Percentiles rank a stretch among this genome's conserved stretches.
These are phyloP conservation scores for Eleusine coracana DNA, from an alignment of 176 grass and related monocot species.

Conservation along the genomic window DNA sequence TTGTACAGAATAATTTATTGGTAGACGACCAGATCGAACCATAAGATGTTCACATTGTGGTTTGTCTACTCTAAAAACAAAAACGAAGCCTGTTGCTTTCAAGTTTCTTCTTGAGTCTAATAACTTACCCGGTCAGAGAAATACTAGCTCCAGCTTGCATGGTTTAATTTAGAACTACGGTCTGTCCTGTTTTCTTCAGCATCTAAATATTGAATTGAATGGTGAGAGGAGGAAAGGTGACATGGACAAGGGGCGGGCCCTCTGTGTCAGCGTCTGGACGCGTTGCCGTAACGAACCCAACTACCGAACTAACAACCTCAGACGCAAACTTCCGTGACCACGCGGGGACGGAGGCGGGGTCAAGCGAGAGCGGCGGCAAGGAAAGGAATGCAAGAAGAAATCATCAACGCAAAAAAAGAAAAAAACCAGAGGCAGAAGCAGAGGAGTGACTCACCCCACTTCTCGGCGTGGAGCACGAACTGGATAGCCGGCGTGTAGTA, in stretches of 20 bases:
- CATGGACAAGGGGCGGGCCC: background rate
- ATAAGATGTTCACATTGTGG: background rate
- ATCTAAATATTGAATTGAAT: background rate
- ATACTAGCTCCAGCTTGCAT: background rate
- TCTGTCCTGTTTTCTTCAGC: background rate
- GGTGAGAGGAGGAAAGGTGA: background rate
- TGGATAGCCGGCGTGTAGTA: constrained; percentile 77
- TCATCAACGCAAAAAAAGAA: background rate
- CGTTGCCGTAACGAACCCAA: constrained; percentile 40
- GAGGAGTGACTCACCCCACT: constrained; percentile 63
- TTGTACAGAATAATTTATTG: background rate
- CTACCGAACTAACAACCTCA: constrained; percentile 17
- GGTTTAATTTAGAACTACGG: background rate
- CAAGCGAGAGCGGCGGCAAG: background rate
- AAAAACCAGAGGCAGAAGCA: fast-evolving
- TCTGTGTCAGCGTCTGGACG: background rate
- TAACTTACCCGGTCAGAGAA: background rate
- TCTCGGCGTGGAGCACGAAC: constrained; percentile 71
- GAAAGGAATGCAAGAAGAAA: background rate
- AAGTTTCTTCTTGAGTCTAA: background rate
- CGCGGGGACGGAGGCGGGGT: constrained; percentile 7
- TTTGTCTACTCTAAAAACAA: background rate
- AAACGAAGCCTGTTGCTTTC: background rate
- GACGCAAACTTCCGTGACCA: constrained; percentile 33
- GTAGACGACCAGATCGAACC: background rate